Percentiles rank a stretch among this genome's conserved stretches.
These are phyloP conservation scores for Cryptococcus sp. DNA, from an alignment of 1,284 basidiomycete species.

Conservation along the genomic window DNA sequence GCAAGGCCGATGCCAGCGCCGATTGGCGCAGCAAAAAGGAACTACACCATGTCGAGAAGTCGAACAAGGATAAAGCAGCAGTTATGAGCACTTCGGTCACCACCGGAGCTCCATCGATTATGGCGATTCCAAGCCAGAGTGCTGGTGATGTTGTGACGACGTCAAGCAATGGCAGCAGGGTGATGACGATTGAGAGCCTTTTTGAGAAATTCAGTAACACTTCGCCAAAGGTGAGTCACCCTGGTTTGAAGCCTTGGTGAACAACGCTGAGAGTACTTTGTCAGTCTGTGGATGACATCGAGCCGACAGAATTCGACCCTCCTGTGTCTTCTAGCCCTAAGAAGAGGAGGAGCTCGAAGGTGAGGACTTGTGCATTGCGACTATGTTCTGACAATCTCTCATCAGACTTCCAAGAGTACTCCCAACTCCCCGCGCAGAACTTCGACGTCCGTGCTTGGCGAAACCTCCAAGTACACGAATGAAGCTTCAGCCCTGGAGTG, in stretches of 20 bases:
- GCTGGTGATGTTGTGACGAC: neutral
- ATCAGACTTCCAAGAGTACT: constrained; percentile 12
- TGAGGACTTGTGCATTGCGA: neutral
- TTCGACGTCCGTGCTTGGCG: constrained; percentile 10
- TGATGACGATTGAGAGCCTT: constrained; percentile 44
- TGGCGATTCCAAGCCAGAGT: neutral
- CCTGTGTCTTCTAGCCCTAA: neutral
- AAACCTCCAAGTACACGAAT: constrained; percentile 11
- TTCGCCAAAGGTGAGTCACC: constrained; percentile 7
- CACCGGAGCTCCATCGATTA: neutral
- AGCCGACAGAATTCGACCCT: neutral
- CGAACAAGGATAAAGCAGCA: neutral
- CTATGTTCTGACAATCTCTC: constrained; percentile 8
- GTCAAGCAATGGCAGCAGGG: neutral
- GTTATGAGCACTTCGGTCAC: neutral
- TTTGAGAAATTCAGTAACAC: constrained; percentile 37
- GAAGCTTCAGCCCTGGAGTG: neutral
- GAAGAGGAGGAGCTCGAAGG: neutral
- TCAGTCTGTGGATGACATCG: neutral
- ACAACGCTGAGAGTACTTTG: too few species aligned
- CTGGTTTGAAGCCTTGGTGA: too few species aligned
- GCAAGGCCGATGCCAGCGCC: constrained; percentile 44
- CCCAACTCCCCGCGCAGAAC: constrained; percentile 6
- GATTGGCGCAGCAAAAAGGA: constrained; percentile 37
- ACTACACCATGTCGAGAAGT: neutral